Evolutionary conservation across 139 green algal genomes (phyloP), one percentile per base, ranked within the genome.

Genomic region (Chlamydomonas schloesseri): DNA sequence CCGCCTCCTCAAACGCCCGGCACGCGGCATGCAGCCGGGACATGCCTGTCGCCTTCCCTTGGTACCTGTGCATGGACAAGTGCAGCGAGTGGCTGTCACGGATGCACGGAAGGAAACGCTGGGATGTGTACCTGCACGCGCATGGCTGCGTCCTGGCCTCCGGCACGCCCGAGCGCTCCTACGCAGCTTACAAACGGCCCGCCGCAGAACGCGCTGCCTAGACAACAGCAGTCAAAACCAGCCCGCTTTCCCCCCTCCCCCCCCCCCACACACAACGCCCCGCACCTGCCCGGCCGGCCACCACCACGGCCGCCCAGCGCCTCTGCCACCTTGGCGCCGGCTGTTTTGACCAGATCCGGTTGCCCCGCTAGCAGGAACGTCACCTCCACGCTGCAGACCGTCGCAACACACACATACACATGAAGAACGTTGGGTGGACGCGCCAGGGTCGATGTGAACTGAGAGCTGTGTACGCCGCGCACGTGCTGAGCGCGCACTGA

Each of bases 281-380:
- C 71, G 33, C 50, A 87, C 81, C 81, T 79, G 24, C 81, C 81
- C 9, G 81, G 81, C 28, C 81, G 69, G 8, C 81, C 81, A 3
- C 81, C 81, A 24, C 81, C 81, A 0, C 69, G 29, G 26, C 69
- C 81, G 55, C 81, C 81, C 18, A 87, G 70, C 68, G 81, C 81
- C 34, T 79, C 81, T 20, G 81, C 81, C 53, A 87, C 81, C 17
- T 28, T 5, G 34, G 81, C 42, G 6, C 81, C 81, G 15, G 47
- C 53, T 6, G 81, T 33, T 26, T 31, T 42, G 21, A 69, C 81
- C 53, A 79, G 62, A 2, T 87, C 81, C 26, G 81, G 69, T 26
- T 36, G 4, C 5, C 81, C 81, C 3, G 81, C 69, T 34, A 87
- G 34, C 81, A 87, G 55, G 34, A 87, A 80, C 10, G 69, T 72